Evolutionary conservation across 1,139 yeast species (phyloP).

Genomic region (Candida tetrigidarum): DNA sequence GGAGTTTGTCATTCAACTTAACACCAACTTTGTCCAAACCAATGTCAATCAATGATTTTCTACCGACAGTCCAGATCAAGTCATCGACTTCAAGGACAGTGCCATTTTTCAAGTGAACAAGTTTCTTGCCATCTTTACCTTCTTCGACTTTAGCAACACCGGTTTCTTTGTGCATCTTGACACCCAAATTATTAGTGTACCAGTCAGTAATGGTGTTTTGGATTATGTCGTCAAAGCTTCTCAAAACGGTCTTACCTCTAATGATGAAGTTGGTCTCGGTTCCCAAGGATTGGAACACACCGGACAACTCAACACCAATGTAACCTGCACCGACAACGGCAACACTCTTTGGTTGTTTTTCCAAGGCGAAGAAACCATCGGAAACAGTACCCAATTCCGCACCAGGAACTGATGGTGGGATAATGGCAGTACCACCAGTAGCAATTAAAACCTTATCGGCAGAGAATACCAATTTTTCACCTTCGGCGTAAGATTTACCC

Average conservation of each 20-base stretch:
- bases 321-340: slow-evolving; percentile 98
- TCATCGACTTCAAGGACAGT: slow-evolving; percentile 70
- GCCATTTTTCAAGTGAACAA: slow-evolving; percentile 61
- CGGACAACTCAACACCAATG: slow-evolving; percentile 94
- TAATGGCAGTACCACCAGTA: slow-evolving; percentile 86
- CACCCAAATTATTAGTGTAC: slow-evolving; percentile 75
- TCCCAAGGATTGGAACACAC: slow-evolving; percentile 88
- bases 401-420: slow-evolving; percentile 76
- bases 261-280: slow-evolving; percentile 87
- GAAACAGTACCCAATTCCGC: slow-evolving; percentile 84
- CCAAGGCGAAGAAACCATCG: slow-evolving; percentile 87
- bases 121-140: slow-evolving; percentile 60
- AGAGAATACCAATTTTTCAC: slow-evolving; percentile 63
- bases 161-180: slow-evolving; percentile 73
- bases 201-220: slow-evolving; percentile 79
- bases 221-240: slow-evolving; percentile 84
- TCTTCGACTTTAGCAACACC: slow-evolving; percentile 65
- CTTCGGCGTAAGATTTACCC: slow-evolving; percentile 34
- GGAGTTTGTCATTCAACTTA: slow-evolving; percentile 56
- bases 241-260: slow-evolving; percentile 87
- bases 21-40: slow-evolving; percentile 81
- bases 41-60: slow-evolving; percentile 73
- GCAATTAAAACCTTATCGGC: slow-evolving; percentile 89
- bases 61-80: slow-evolving; percentile 93
- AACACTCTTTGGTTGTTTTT: slow-evolving; percentile 84